phyloP scores from a whole-genome alignment of 129 eudicot genomes.

The Flaveria trinervia region DNA sequence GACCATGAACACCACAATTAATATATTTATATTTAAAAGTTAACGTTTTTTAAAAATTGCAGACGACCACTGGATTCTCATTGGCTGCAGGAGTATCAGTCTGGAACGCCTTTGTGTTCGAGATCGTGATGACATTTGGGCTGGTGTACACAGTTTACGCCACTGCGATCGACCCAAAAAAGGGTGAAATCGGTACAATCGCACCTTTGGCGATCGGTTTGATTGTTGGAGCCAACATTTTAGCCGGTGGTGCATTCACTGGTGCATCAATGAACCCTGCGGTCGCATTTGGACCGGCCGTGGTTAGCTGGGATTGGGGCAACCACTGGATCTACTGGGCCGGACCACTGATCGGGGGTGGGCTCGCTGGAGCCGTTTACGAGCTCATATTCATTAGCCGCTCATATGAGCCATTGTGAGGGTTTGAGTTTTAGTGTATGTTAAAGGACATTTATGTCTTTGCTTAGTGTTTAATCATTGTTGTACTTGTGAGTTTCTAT shows the following conservation, averaged over 20 bases:
- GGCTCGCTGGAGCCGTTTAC: slow-evolving; percentile 44
- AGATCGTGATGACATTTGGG: slow-evolving; percentile 64
- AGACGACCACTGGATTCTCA: slow-evolving; percentile 48
- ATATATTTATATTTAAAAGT: too few relatives aligned
- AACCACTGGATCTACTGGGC: slow-evolving; percentile 64
- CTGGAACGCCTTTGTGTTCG: slow-evolving; percentile 53
- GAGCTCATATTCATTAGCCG: slow-evolving; percentile 50
- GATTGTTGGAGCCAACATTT: slow-evolving; percentile 59
- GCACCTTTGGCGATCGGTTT: slow-evolving; percentile 65
- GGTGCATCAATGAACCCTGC: slow-evolving; percentile 77
- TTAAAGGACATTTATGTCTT: slow-evolving; percentile 15
- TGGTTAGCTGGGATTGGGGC: slow-evolving; percentile 47
- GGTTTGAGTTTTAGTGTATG: slow-evolving; percentile 33
- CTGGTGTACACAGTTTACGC: slow-evolving; percentile 67
- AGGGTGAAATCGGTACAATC: slow-evolving; percentile 49
- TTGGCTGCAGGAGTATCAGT: slow-evolving; percentile 40
- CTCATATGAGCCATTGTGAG: slow-evolving; percentile 51
- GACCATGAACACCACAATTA: too few relatives aligned
- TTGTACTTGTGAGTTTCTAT: slow-evolving; percentile 1
- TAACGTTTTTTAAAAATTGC: slow-evolving; percentile 6
- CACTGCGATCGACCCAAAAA: slow-evolving; percentile 60
- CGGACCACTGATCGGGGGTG: slow-evolving; percentile 57
- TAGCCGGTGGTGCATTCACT: slow-evolving; percentile 62
- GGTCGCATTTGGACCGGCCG: slow-evolving; percentile 59
- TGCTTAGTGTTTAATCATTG: slow-evolving; percentile 6